Evolutionary conservation across 2,329 filamentous ascomycete species (phyloP).

Genomic region (Stromatinia cepivora): DNA sequence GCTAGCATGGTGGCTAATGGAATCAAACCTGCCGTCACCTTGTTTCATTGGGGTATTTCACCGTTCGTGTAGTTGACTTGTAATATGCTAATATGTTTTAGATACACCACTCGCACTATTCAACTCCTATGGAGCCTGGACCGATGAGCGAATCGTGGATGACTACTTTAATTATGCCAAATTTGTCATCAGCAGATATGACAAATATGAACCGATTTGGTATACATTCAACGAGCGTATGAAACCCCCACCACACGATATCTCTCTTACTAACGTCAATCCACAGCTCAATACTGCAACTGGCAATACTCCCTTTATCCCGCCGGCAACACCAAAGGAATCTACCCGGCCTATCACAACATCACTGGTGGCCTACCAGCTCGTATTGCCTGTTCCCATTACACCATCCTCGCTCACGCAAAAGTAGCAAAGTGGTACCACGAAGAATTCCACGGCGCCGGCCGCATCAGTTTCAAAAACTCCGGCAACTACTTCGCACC

Average conservation of each 20-base stretch:
- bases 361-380: conserved; percentile 44
- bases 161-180: conserved; percentile 56
- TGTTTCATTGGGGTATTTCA: conserved; percentile 45
- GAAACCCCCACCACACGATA: conserved; percentile 18
- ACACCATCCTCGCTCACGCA: conserved; percentile 51
- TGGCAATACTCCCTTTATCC: conserved; percentile 50
- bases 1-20: conserved; percentile 51
- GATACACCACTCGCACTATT: conserved; percentile 42
- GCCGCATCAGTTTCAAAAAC: conserved; percentile 51
- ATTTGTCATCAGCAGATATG: conserved; percentile 52
- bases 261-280: conserved; percentile 27
- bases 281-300: conserved; percentile 47
- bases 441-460: conserved; percentile 52
- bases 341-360: conserved; percentile 48
- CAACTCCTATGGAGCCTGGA: conserved; percentile 47
- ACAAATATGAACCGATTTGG: conserved; percentile 53
- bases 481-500: conserved; percentile 49
- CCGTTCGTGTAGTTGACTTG: neutral
- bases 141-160: conserved; percentile 50
- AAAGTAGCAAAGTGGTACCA: conserved; percentile 55
- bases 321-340: conserved; percentile 42
- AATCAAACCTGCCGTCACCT: conserved; percentile 50
- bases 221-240: conserved; percentile 57
- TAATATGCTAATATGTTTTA: conserved; percentile 20
- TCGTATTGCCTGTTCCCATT: conserved; percentile 48